Base-by-base conservation (phyloP, 2,329 filamentous ascomycete genomes). In the Sporothrix pallida region DNA sequence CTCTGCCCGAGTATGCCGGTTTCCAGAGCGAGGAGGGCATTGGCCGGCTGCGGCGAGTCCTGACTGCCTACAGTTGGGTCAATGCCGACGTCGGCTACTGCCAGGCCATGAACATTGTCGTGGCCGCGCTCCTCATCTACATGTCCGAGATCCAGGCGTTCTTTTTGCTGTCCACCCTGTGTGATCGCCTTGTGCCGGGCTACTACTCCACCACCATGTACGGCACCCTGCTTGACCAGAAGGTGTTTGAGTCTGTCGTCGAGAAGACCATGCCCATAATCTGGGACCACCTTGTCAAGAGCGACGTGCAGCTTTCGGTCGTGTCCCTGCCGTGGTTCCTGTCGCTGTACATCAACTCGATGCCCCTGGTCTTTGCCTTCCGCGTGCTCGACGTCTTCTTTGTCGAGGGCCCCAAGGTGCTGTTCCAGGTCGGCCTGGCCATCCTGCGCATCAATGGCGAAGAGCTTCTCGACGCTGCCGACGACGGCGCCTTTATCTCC, bases 181-280 rank as follows among this genome's bases (percentile, higher is more conserved):
- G 96, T 84, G 95, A 98, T 81, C 91, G 95, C 65, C 86, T 99
- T 1, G 89, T 98, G 3, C 96, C 96, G 0, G 96, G 96, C 4
- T 99, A 99, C 84, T 99, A 99, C 82, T 98, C 95, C 5, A 97
- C 93, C 20, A 99, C 97, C 77, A 99, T 99, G 96, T 99, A 99
- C 82, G 96, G 96, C 78, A 99, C 96, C 0, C 86, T 99, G 5
- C 88, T 99, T 54, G 96, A 99, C 80, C 96, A 99, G 79, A 94
- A 96, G 78, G 96, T 99, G 15, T 99, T 99, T 79, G 96, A 99
- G 83, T 97, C 93, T 2, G 86, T 99, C 3, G 96, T 99, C n/a
- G 96, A 99, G 82, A 96, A 94, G 84, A 99, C 96, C 1, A 98
- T 99, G 95, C 96, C 96, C 1, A 92, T 99, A 74, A 88, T 99